These are phyloP conservation scores for Penicillium polonicum DNA, from an alignment of 2,329 filamentous ascomycete genomes.

Conservation along the genomic window DNA sequence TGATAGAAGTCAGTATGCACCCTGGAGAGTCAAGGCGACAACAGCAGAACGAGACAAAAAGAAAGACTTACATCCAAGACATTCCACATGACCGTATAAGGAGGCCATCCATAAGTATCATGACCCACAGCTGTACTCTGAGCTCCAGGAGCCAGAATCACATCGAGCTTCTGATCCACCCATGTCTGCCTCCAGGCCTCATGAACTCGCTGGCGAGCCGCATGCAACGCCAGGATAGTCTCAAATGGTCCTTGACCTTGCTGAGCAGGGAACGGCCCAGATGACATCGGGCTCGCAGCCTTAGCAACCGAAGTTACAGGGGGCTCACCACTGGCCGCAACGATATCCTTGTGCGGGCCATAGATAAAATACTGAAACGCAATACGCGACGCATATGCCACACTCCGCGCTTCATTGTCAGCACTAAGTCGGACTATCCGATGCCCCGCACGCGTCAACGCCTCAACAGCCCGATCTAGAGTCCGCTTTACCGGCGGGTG, in stretches of 20 bases:
- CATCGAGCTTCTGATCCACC: constrained; percentile 49
- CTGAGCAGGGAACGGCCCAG: constrained; percentile 31
- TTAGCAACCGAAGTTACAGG: constrained; percentile 42
- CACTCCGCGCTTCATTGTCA: constrained; percentile 21
- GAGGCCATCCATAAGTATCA: constrained; percentile 42
- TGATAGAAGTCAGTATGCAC: not conserved
- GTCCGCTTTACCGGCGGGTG: constrained; percentile 53
- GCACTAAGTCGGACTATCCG: constrained; percentile 42
- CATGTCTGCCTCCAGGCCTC: constrained; percentile 46
- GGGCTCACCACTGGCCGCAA: constrained; percentile 46
- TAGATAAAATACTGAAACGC: constrained; percentile 44
- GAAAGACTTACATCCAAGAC: constrained; percentile 49
- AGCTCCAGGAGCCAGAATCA: constrained; percentile 50
- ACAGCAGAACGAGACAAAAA: not conserved
- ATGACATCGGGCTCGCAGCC: constrained; percentile 22
- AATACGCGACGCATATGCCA: constrained; percentile 35
- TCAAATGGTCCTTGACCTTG: constrained; percentile 34
- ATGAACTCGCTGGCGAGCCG: constrained; percentile 35
- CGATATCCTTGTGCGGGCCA: constrained; percentile 26
- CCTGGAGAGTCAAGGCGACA: not conserved
- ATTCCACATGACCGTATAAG: constrained; percentile 54
- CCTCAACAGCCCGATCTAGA: constrained; percentile 42
- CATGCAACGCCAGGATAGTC: constrained; percentile 45
- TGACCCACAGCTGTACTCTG: constrained; percentile 54
- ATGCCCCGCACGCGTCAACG: constrained; percentile 48